phyloP scores from a whole-genome alignment of 2,329 filamentous ascomycete genomes.

The Fusarium euwallaceae region DNA sequence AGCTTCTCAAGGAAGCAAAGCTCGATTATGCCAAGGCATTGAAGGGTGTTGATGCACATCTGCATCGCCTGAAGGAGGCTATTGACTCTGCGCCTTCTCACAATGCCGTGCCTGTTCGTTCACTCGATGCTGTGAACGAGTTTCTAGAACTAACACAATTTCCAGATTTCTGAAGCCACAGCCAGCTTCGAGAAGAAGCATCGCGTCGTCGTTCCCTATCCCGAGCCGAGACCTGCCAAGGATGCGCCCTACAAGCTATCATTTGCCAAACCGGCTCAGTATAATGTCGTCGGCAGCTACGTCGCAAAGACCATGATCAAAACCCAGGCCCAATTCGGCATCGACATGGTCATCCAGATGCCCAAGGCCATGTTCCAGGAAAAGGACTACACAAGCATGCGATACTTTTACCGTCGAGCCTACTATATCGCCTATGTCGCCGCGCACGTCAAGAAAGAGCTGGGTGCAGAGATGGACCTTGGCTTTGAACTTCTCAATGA shows the following conservation, averaged over 20 bases:
- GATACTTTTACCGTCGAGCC: conserved; percentile 94
- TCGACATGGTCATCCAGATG: conserved; percentile 92
- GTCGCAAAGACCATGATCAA: conserved; percentile 80
- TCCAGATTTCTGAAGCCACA: conserved; percentile 76
- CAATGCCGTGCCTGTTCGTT: conserved; percentile 63
- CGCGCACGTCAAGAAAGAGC: conserved; percentile 72
- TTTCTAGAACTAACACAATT: conserved; percentile 29
- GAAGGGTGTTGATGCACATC: conserved; percentile 60
- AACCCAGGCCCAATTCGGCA: conserved; percentile 66
- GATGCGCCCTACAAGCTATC: conserved; percentile 86
- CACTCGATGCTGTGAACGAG: not conserved
- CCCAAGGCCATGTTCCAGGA: conserved; percentile 85
- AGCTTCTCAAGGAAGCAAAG: conserved; percentile 68
- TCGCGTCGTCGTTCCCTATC: conserved; percentile 83
- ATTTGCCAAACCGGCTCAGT: conserved; percentile 79
- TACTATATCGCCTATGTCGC: conserved; percentile 91
- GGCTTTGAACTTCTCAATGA: conserved; percentile 77
- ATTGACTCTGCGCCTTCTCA: conserved; percentile 66
- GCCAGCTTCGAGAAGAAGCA: conserved; percentile 75
- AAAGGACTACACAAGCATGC: conserved; percentile 92
- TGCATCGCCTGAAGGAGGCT: conserved; percentile 65
- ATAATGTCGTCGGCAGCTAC: conserved; percentile 93
- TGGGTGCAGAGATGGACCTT: conserved; percentile 67
- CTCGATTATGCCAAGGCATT: conserved; percentile 65
- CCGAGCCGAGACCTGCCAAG: conserved; percentile 80